phyloP scores from a whole-genome alignment of 345 rosid species.

The Alliaria petiolata region DNA sequence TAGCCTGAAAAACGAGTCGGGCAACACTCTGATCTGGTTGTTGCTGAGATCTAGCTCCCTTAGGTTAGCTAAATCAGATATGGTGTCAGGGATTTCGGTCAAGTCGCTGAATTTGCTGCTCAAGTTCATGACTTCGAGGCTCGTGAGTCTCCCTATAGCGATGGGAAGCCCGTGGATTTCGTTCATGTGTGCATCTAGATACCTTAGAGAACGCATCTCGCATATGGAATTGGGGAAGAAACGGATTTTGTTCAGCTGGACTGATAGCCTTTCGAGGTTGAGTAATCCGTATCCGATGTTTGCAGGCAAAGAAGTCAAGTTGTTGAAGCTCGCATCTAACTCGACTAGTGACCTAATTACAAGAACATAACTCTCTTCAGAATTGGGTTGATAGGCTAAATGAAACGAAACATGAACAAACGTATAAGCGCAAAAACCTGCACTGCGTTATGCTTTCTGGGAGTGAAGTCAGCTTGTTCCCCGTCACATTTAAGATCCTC shows the following conservation, averaged over 20 bases:
- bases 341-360: slow-evolving; percentile 47
- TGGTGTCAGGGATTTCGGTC: slow-evolving; percentile 64
- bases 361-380: background rate
- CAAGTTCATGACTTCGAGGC: slow-evolving; percentile 73
- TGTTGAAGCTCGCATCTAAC: slow-evolving; percentile 86
- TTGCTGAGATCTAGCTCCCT: slow-evolving; percentile 89
- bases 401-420: background rate
- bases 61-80: slow-evolving; percentile 67
- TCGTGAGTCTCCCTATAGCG: slow-evolving; percentile 66
- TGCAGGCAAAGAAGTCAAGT: slow-evolving; percentile 60
- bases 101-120: slow-evolving; percentile 86
- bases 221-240: slow-evolving; percentile 68
- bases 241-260: slow-evolving; percentile 73
- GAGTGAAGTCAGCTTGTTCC: slow-evolving; percentile 72
- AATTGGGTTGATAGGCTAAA: background rate
- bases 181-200: slow-evolving; percentile 88
- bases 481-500: slow-evolving; percentile 57
- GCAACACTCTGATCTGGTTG: slow-evolving; percentile 83
- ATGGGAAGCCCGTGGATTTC: slow-evolving; percentile 80
- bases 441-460: slow-evolving; percentile 71
- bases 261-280: slow-evolving; percentile 64
- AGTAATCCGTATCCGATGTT: slow-evolving; percentile 70
- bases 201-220: slow-evolving; percentile 68
- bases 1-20: slow-evolving; percentile 70
- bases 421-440: slow-evolving; percentile 20